Conservation (phyloP, 768 basidiomycete species). For the Clathrus columnatus region DNA sequence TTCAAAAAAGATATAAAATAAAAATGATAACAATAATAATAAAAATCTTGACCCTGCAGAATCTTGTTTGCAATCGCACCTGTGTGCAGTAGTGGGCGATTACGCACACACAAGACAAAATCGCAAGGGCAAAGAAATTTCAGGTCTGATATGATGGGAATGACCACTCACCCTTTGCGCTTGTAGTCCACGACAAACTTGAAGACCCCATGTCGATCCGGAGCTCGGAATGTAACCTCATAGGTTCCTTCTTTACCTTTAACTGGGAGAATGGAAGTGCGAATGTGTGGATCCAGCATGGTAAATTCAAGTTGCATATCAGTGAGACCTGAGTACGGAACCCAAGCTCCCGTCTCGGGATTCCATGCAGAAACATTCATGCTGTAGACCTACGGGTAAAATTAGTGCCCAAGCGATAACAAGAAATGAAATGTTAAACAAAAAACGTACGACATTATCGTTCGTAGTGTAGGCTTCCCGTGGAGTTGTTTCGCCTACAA, state of each 20-base stretch:
- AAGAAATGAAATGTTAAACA: too few species aligned
- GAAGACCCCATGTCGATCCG: conserved; percentile 97
- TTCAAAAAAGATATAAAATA: background rate
- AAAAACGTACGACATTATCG: conserved; percentile 59
- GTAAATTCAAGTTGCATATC: conserved; percentile 95
- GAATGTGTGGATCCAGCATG: conserved; percentile 96
- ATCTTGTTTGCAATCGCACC: background rate
- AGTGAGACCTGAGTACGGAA: conserved; percentile 55
- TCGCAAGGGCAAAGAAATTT: background rate
- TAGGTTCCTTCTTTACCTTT: conserved; percentile 56
- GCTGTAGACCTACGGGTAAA: conserved; percentile 51
- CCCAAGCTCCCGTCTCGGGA: conserved; percentile 49
- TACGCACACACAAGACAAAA: background rate
- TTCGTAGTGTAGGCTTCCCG: conserved; percentile 76
- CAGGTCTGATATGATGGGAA: too few species aligned
- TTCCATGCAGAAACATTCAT: conserved; percentile 66
- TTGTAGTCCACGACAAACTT: conserved; percentile 91
- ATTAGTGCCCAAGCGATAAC: conserved; percentile 14
- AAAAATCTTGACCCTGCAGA: too few species aligned
- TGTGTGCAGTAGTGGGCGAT: background rate
- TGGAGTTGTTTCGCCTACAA: conserved; percentile 51
- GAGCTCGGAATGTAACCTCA: conserved; percentile 76
- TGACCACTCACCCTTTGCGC: conserved; percentile 63
- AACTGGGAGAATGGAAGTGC: conserved; percentile 62
- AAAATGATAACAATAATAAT: too few species aligned